Evolutionary conservation across 495 filamentous ascomycete genomes (phyloP), one percentile per base, ranked within the genome.

Genomic region (Rusavskia elegans): DNA sequence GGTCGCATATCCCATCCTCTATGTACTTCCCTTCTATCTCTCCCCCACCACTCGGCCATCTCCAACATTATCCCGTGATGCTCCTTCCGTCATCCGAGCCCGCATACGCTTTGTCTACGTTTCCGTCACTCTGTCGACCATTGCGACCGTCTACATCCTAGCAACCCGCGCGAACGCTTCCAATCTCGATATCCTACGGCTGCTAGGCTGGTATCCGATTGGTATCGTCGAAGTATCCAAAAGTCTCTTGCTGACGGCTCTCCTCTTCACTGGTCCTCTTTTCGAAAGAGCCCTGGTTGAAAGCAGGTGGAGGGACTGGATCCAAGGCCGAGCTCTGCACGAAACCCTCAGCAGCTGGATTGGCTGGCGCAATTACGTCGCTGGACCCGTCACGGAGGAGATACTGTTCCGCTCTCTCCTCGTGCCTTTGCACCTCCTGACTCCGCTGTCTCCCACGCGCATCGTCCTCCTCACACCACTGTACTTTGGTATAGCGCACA

Each of bases 401-500:
- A 60, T 94, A 49, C 83, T 97, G 63, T 98, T 94, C 70, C 86
- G 92, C 63, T 84, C 85, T 2, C 76, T 83, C 45, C 77, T 92
- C 44, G 72, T 95, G 48, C 85, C 89, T 6, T 72, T 95, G 3
- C 82, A 94, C 62, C 66, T 95, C 5, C 66, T 90, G n/a, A 78
- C 88, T n/a, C 48, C 45, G 30, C 64, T 75, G 7, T 68, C 76
- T 3, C 65, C 80, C 2, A 66, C 65, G 0, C 69, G 67, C 5
- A 80, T 85, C 57, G 73, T 95, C 59, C 87, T 92, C 64, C 63
- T 86, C 8, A 80, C 85, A 0, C 92, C 92, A 2, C 66, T 97
- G 10, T 85, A 94, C 66, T 98, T 98, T 64, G 92, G 93, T 51
- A 84, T 98, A 48, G 87, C 89, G 11, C 92, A 98, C 69, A 65